These are phyloP conservation scores for Fusarium guadeloupense DNA, from an alignment of 2,329 filamentous ascomycete genomes.

Conservation along the genomic window DNA sequence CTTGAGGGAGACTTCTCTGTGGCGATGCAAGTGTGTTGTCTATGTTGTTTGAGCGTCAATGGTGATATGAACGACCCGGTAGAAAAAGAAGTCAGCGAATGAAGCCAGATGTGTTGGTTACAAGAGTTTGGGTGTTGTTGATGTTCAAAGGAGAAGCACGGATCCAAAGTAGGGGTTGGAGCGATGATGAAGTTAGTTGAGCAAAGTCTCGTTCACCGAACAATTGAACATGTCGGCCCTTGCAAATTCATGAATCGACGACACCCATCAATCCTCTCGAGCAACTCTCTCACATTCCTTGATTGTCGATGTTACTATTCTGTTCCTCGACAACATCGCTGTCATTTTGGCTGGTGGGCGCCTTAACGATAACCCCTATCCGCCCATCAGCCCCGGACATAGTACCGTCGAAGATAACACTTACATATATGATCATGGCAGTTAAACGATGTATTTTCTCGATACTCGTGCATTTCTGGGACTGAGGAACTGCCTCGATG, in stretches of 20 bases:
- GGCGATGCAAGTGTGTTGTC: not conserved
- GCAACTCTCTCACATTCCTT: not conserved
- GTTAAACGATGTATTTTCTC: not conserved
- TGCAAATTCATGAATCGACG: not conserved
- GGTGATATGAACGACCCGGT: not conserved
- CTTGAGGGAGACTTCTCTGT: not conserved
- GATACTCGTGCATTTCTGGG: no score
- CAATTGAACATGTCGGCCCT: not conserved
- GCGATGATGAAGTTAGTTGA: not conserved
- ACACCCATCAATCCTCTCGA: no score
- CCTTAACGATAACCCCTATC: constrained; percentile 9
- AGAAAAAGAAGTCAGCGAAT: not conserved
- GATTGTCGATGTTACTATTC: not conserved
- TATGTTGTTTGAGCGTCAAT: not conserved
- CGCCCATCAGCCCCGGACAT: not conserved
- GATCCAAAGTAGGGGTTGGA: not conserved
- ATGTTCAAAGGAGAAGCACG: not conserved
- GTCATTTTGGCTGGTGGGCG: not conserved
- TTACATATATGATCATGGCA: not conserved
- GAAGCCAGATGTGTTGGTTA: not conserved
- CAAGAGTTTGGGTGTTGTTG: not conserved
- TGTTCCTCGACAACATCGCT: not conserved
- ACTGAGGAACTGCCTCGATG: no score
- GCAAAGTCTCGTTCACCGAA: not conserved
- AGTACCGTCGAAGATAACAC: not conserved